Evolutionary conservation across 2,329 filamentous ascomycete species (phyloP).

Genomic region (Mycosphaerella sp.): DNA sequence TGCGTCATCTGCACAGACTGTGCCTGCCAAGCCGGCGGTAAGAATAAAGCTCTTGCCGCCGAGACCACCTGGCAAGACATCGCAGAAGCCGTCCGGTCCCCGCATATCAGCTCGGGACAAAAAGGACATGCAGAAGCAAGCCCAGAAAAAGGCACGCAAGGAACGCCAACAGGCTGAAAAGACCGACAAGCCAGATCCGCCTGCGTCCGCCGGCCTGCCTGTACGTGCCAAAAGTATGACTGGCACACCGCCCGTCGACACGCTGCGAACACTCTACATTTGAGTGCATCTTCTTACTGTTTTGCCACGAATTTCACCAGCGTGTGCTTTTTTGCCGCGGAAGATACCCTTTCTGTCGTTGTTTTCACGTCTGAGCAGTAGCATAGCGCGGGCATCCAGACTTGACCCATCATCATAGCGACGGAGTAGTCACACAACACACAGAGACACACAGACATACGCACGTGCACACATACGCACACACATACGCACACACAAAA

Average conservation of each 20-base stretch:
- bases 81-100: slow-evolving; percentile 34
- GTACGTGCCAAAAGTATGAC: slow-evolving; percentile 32
- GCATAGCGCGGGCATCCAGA: slow-evolving; percentile 15
- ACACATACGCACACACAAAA: too few relatives aligned
- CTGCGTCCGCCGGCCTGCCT: slow-evolving; percentile 26
- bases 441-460: slow-evolving; percentile 3
- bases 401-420: slow-evolving; percentile 13
- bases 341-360: slow-evolving; percentile 17
- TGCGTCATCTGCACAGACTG: slow-evolving; percentile 8
- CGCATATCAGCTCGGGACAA: slow-evolving; percentile 35
- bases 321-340: slow-evolving; percentile 11
- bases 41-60: slow-evolving; percentile 35
- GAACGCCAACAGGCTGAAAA: slow-evolving; percentile 33
- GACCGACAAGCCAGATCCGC: slow-evolving; percentile 15
- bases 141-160: slow-evolving; percentile 39
- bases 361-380: slow-evolving; percentile 13
- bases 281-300: slow-evolving; percentile 21
- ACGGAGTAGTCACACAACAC: too few relatives aligned
- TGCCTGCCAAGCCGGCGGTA: slow-evolving; percentile 23
- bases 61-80: slow-evolving; percentile 30
- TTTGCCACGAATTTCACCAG: slow-evolving; percentile 9
- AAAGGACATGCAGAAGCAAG: slow-evolving; percentile 39
- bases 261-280: slow-evolving; percentile 36
- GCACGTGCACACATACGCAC: not conserved
- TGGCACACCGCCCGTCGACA: slow-evolving; percentile 34